Base-by-base conservation (phyloP, 495 filamentous ascomycete genomes). In the Aspergillus taichungensis region DNA sequence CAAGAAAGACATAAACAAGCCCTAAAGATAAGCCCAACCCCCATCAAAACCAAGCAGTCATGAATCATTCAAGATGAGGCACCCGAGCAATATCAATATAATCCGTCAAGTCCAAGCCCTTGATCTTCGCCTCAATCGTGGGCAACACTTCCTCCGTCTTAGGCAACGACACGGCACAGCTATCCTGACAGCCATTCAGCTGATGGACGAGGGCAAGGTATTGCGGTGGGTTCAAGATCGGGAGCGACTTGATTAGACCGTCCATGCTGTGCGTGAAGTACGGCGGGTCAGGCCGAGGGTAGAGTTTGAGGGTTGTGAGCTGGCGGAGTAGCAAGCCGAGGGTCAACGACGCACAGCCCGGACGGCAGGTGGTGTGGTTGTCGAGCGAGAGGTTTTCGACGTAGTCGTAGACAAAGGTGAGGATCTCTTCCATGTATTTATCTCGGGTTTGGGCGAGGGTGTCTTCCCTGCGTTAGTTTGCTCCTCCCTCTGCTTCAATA, bases 161-260 rank as follows among this genome's bases (percentile, higher is more conserved):
- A 9, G 34, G 30, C 30, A 45, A 12, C 1, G 36, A 1, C 13
- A 29, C 29, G 18, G 18, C 18, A 30, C 47, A 29, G 6, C n/a
- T 28, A 9, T 10, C 13, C 8, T 3, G 4, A 41, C 40, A 45
- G 13, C 42, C 31, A n/a, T 32, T 34, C n/a, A 13, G n/a, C 6
- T 31, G 8, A 14, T 50, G 40, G 32, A 49, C 29, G 7, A 38
- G 28, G 13, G 29, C 31, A 30, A 32, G 36, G 42, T 41, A 50
- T 5, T 30, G 37, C 4, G 42, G 12, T 24, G 34, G 28, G 5
- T 36, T 10, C 13, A 50, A 3, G 3, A 6, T 8, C 4, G 11
- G 1, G 11, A 50, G 13, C 6, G 12, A 27, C 8, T 14, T 8
- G 0, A 50, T 8, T 30, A 42, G 6, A 5, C 4, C 3, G 6